Conservation (phyloP, 257 asterid species). For the Nicotiana otophora region DNA sequence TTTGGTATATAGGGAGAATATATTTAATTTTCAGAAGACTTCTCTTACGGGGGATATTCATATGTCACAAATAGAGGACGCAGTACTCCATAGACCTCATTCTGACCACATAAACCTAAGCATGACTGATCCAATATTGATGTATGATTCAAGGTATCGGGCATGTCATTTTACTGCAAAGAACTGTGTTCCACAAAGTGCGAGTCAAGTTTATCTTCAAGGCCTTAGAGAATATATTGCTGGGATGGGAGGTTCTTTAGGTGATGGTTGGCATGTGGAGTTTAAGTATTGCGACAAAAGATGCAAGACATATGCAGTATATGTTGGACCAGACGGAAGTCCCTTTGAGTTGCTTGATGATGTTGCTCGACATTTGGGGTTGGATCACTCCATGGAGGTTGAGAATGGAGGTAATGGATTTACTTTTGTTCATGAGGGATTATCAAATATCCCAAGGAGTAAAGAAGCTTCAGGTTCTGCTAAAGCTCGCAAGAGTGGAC, state of each 20-base stretch:
- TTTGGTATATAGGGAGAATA: slow-evolving; percentile 23
- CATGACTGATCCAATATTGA: slow-evolving; percentile 21
- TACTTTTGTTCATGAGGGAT: slow-evolving; percentile 25
- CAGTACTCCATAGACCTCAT: slow-evolving; percentile 22
- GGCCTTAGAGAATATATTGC: slow-evolving; percentile 58
- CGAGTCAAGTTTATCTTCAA: slow-evolving; percentile 53
- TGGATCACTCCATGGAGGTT: slow-evolving; percentile 31
- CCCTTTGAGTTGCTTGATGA: slow-evolving; percentile 64
- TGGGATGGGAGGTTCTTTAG: slow-evolving; percentile 59
- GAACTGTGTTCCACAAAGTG: slow-evolving; percentile 29
- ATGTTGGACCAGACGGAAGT: slow-evolving; percentile 66
- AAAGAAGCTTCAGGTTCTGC: slow-evolving; percentile 38
- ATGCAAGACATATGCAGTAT: slow-evolving; percentile 54
- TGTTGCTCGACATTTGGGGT: slow-evolving; percentile 71
- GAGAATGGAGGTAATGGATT: slow-evolving; percentile 35
- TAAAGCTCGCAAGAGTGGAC: slow-evolving; percentile 29
- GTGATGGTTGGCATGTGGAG: slow-evolving; percentile 83
- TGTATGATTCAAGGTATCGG: slow-evolving; percentile 26
- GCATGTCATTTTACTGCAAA: slow-evolving; percentile 26
- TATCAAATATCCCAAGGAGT: slow-evolving; percentile 24
- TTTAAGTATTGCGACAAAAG: slow-evolving; percentile 47
- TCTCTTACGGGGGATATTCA: slow-evolving; percentile 20
- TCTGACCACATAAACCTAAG: slow-evolving; percentile 17
- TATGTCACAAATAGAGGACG: slow-evolving; percentile 23
- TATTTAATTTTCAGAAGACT: slow-evolving; percentile 28